Base-by-base conservation (phyloP, 192 early-diverging fungal species). In the Funneliformis geosporum region DNA sequence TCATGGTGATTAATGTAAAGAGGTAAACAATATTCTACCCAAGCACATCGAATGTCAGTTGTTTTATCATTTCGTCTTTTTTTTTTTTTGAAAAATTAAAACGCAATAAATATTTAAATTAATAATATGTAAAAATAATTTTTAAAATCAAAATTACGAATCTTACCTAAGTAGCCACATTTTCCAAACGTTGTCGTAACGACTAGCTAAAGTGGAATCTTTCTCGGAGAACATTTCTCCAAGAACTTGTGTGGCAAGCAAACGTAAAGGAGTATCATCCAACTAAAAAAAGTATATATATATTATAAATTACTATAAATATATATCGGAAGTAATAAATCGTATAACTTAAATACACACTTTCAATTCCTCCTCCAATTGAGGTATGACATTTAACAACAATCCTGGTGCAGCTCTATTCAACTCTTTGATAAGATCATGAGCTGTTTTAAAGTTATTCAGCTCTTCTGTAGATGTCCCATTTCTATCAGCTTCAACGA, bases 211-310 rank as follows among this genome's bases (percentile, higher is more conserved):
- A 11, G 87, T 87, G 14, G 91, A 92, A 0, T 89, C 90, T 66
- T 87, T 90, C 74, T 96, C 92, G 4, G 91, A 87, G 89, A 98
- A 94, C 95, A 99, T 96, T 68, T 94, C 90, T 0, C 96, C 96
- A 12, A 98, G 80, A 0, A 92, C 90, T 33, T 92, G 86, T 0
- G 93, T 95, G 1, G 95, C 94, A 10, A 96, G 69, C 16, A 88
- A 80, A 9, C 98, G 90, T 40, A 98, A 87, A 25, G 92, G 88
- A 6, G 90, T 85, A 72, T 96, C 89, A 33, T 97, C 94, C 9
- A 91, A 80, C 88, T 90, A 68, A 11, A 61, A 61, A 33, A 33
- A 33, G 33, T 33, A 33, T 33, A 33, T 0, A 33, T 33, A 33
- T 33, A 33, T 33, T 33, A 33, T 33, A 33, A n/a, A n/a, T 33